phyloP scores from a whole-genome alignment of 164 flowering plant species.

The Piper betle region DNA sequence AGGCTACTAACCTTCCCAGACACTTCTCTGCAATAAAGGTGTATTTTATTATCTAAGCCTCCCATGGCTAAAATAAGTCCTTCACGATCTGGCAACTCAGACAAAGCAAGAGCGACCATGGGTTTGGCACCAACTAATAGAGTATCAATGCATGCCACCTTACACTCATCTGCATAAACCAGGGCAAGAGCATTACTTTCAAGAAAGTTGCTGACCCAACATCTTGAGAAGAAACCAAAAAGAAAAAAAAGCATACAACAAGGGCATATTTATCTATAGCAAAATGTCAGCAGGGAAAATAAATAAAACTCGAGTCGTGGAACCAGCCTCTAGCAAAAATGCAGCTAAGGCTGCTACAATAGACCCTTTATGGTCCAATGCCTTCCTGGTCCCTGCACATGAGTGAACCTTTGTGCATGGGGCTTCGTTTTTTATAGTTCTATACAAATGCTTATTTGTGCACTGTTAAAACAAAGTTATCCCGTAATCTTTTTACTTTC shows the following conservation, averaged over 20 bases:
- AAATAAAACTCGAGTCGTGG: too few species aligned
- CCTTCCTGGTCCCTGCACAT: too few species aligned
- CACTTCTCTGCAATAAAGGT: slow-evolving; percentile 65
- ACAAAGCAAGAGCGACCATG: slow-evolving; percentile 82
- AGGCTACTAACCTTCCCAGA: slow-evolving; percentile 49
- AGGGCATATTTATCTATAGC: too few species aligned
- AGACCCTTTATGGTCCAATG: too few species aligned
- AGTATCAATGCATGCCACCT: slow-evolving; percentile 44
- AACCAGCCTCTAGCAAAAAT: too few species aligned
- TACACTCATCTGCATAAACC: slow-evolving; percentile 52
- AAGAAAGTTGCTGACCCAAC: background rate
- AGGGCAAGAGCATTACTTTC: background rate
- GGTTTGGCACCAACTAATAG: slow-evolving; percentile 55
- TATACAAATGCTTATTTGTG: too few species aligned
- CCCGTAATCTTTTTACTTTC: too few species aligned
- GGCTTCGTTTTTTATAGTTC: too few species aligned
- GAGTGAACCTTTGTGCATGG: too few species aligned
- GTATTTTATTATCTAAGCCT: slow-evolving; percentile 83
- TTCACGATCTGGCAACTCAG: slow-evolving; percentile 58
- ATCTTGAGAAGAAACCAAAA: background rate
- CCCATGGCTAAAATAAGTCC: slow-evolving; percentile 77
- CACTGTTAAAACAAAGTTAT: too few species aligned
- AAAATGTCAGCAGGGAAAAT: too few species aligned
- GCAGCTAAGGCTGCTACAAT: too few species aligned
- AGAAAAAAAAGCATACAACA: background rate